Base-by-base conservation (phyloP, 495 filamentous ascomycete species). In the Neurospora hispaniola region DNA sequence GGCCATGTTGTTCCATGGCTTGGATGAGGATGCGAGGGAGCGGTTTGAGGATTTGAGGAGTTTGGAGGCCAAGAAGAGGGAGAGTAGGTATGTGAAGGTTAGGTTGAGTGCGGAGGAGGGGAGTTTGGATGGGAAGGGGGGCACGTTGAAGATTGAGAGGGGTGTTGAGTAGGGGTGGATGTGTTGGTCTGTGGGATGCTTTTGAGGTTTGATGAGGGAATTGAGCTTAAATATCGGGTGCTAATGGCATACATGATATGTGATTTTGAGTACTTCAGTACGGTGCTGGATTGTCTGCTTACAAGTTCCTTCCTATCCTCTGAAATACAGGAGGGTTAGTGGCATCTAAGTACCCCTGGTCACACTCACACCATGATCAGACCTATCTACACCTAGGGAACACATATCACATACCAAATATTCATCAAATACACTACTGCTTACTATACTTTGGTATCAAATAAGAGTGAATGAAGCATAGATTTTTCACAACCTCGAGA, bases 1-100 rank as follows among this genome's bases (percentile, higher is more conserved):
- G 70, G 77, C 77, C 0, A 66, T 76, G 71, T 8, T 80, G 66
- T 76, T 78, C 18, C 77, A 80, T 43, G 77, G 77, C 1, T 27
- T 79, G 6, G 77, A 78, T 41, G 73, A 74, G 12, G 73, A 71
- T 39, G 73, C 72, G 0, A 71, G 76, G 66, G 69, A 42, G 0
- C 27, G 73, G 48, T 78, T 79, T 73, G 71, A 62, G n/a, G 72
- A 75, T 4, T n/a, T 69, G 20, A 44, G 59, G 11, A 44, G 69
- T 46, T 31, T 79, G 70, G 69, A 42, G 66, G 77, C 72, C 12
- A 74, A 78, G 76, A 76, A 70, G 68, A 68, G 48, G 31, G 74
- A 72, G 73, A 76, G 76, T 10, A 72, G 59, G 59, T 71, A 59
- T 39, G 71, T 77, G 2, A 74, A 71, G 54, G 76, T 79, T 6